Percentiles rank a stretch among this genome's conserved stretches.
These are phyloP conservation scores for Rhododendron vialii DNA, from an alignment of 148 eudicot genomes.

Conservation along the genomic window DNA sequence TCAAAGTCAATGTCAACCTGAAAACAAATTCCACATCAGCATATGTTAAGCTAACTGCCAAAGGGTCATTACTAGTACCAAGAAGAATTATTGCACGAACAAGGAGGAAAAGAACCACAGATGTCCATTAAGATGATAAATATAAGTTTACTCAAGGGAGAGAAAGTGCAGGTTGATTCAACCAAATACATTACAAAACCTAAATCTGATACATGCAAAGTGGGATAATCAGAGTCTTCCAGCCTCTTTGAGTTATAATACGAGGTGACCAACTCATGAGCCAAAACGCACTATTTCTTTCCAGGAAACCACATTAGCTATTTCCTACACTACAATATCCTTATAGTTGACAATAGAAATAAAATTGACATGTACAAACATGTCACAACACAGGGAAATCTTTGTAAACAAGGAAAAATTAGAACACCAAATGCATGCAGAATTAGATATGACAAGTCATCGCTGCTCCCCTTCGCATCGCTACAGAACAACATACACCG, in stretches of 20 bases:
- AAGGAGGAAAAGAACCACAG: background rate
- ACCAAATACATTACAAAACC: background rate
- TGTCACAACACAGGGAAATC: background rate
- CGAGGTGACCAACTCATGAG: background rate
- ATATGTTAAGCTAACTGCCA: background rate
- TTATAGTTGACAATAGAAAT: background rate
- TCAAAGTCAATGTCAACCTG: slow-evolving; percentile 30
- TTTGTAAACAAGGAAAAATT: background rate
- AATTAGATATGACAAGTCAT: background rate
- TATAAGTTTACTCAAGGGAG: too few species aligned
- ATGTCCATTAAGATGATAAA: background rate
- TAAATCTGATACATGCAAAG: background rate
- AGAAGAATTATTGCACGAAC: background rate
- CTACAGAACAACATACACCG: background rate
- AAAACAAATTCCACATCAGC: background rate
- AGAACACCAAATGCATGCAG: background rate
- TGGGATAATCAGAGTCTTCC: background rate
- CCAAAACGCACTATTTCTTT: background rate
- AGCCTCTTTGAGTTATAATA: background rate
- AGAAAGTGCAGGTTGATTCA: background rate
- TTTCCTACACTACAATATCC: background rate
- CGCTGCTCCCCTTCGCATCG: background rate
- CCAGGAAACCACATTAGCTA: background rate
- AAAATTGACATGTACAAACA: background rate
- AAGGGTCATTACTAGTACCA: background rate